Evolutionary conservation across 495 filamentous ascomycete genomes (phyloP), one percentile per base, ranked within the genome.

Genomic region (Hypoxylon fragiforme): DNA sequence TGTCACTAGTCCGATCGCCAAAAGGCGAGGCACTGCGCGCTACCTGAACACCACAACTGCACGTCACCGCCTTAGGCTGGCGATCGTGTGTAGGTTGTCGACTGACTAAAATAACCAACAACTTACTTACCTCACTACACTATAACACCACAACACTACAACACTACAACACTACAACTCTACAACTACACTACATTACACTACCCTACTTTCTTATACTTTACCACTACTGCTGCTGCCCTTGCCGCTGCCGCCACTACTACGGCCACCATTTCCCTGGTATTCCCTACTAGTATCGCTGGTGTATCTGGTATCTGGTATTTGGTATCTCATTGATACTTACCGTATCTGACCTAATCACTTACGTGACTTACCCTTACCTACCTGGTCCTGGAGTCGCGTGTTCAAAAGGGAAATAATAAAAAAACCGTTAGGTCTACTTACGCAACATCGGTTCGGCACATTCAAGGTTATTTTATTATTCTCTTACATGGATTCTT

Each of bases 51-150:
- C 20, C 56, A 54, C 32, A 44, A 35, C 57, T 60, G 57, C 57
- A 60, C 57, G 57, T 60, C 57, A 60, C 57, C 53, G 44, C 57
- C 50, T 60, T 54, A 60, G 57, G 34, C 44, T 39, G 57, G 34
- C 40, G 50, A 60, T 60, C 50, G 44, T 44, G 48, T 37, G 46
- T 24, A 24, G 28, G 45, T 49, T 26, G 42, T 19, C 26, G 20
- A 18, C 14, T 48, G 20, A 12, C 7, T 9, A 12, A 16, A 11
- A 11, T 19, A 39, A 13, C 36, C 12, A 39, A 18, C 36, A 18
- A 16, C 21, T 14, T 43, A 8, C 16, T 16, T 19, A 39, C 36
- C 14, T 39, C 21, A 8, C 38, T 24, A 41, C 21, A 2, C 19
- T 5, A 5, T 5, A 5, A 30, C 26, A 30, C 18, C n/a, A n/a